phyloP scores from a whole-genome alignment of 371 early-diverging fungal genomes.

The Lichtheimia ramosa region DNA sequence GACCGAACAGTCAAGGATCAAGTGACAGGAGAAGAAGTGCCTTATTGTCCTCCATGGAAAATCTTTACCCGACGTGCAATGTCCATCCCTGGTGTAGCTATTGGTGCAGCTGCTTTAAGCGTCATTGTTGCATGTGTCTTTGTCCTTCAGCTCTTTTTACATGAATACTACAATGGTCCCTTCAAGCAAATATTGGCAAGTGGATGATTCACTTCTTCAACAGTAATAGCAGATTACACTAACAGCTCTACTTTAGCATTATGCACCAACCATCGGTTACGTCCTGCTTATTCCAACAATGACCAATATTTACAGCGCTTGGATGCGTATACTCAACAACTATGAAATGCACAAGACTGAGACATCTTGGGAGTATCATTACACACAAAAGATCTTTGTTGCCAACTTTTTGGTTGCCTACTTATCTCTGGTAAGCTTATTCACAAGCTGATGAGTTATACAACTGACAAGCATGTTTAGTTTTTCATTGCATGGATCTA shows the following conservation, averaged over 20 bases:
- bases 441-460: too few relatives aligned
- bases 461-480: slow-evolving; percentile 10
- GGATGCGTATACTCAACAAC: slow-evolving; percentile 66
- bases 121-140: slow-evolving; percentile 72
- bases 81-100: slow-evolving; percentile 62
- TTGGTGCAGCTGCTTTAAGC: slow-evolving; percentile 63
- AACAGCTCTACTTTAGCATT: slow-evolving; percentile 39
- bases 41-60: slow-evolving; percentile 69
- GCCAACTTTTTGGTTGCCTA: slow-evolving; percentile 82
- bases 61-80: slow-evolving; percentile 64
- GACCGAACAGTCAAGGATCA: slow-evolving; percentile 61
- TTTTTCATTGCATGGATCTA: slow-evolving; percentile 86
- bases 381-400: slow-evolving; percentile 83
- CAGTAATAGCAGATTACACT: too few relatives aligned
- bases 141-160: slow-evolving; percentile 72
- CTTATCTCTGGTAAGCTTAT: slow-evolving; percentile 60
- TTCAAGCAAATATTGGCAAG: slow-evolving; percentile 45
- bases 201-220: neutral
- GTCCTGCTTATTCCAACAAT: slow-evolving; percentile 74
- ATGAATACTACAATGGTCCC: slow-evolving; percentile 85
- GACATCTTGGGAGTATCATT: slow-evolving; percentile 66
- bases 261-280: slow-evolving; percentile 75
- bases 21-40: slow-evolving; percentile 73
- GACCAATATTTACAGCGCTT: slow-evolving; percentile 62
- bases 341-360: slow-evolving; percentile 86